Base-by-base conservation (phyloP, 2,329 filamentous ascomycete species). In the Sporothrix protearum region DNA sequence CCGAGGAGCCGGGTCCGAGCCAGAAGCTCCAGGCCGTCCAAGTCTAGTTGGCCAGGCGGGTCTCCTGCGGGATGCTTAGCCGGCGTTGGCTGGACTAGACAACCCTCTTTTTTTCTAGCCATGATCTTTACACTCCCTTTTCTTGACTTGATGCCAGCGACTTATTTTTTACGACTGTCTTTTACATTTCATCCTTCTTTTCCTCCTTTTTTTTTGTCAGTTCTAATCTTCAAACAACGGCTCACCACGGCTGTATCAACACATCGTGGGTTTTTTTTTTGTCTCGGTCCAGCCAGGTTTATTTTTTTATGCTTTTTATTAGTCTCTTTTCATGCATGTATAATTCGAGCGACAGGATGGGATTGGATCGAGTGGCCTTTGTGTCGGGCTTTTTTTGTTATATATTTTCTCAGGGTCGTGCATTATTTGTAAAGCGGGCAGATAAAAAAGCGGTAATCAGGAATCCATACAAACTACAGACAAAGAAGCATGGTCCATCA, bases 11-110 rank as follows among this genome's bases (percentile, higher is more conserved):
- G 3, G 45, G 16, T 7, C 16, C 33, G 6, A 42, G 55, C 47
- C 66, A 51, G 66, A 39, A 53, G 22, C 71, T 70, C 39, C 66
- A 61, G 19, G 70, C 69, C 28, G 69, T 69, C 30, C 42, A 73
- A 39, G 69, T 61, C 25, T 71, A 71, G 57, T 16, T 53, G 51
- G 66, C 71, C 30, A 16, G 42, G 25, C 61, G 71, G 25, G 39
- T 45, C 22, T 12, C 36, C 22, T 64, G 59, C 59, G 59, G 59
- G 22, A 22, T 36, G 30, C 39, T 25, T 9, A 14, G 42, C 25
- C 45, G 42, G 25, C 42, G 2, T 16, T 7, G 7, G 63, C 25
- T 25, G 36, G 7, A 22, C 30, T 45, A 59, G 3, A 12, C n/a
- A 22, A 7, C 8, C 10, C 16, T 5, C 33, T 36, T 57, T 67